Evolutionary conservation across 1,139 yeast species (phyloP), one percentile per base, ranked within the genome.

Genomic region (Pichia sp.): DNA sequence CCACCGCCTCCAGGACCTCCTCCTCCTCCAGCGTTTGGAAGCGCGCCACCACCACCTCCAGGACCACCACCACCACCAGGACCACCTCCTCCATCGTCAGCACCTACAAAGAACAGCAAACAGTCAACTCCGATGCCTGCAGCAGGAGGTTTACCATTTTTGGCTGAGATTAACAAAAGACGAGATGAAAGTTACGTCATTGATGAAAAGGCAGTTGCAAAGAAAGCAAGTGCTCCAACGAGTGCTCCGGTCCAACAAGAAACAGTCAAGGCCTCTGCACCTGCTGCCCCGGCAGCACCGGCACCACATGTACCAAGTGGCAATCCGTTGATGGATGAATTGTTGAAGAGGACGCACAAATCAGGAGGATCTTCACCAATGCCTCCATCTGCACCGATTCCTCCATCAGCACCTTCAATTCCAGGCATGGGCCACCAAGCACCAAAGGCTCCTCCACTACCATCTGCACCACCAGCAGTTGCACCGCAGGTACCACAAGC

Each of bases 131-230:
- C 26, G 4, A 39, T 42, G 8, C 32, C 43, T 3, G 39, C 47
- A 6, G 32, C 50, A 6, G 61, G 62, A 9, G 57, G 62, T 0
- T 50, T 69, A 22, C 74, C 77, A 10, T 75, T 75, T 47, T 58
- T 74, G 27, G 74, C 77, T 2, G 74, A 74, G 39, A 74, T 75
- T 33, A 74, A 74, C 46, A 66, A 69, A 34, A 72, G 68, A 41
- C 59, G 81, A 48, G 69, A 72, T 41, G 79, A 73, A 24, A 45
- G 67, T 5, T 58, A 64, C 49, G 77, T 72, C 6, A 62, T 74
- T 13, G 51, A 46, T 39, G 44, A 40, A 15, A 29, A 26, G n/a
- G 34, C 34, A 16, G 46, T 44, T 13, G 31, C 44, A 16, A 29
- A 29, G 15, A 40, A 31, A 18, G 23, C 34, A 7, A 11, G 29